Percentiles rank a stretch among this genome's conserved stretches.
These are phyloP conservation scores for Camelina neglecta DNA, from an alignment of 345 rosid species.

Conservation along the genomic window DNA sequence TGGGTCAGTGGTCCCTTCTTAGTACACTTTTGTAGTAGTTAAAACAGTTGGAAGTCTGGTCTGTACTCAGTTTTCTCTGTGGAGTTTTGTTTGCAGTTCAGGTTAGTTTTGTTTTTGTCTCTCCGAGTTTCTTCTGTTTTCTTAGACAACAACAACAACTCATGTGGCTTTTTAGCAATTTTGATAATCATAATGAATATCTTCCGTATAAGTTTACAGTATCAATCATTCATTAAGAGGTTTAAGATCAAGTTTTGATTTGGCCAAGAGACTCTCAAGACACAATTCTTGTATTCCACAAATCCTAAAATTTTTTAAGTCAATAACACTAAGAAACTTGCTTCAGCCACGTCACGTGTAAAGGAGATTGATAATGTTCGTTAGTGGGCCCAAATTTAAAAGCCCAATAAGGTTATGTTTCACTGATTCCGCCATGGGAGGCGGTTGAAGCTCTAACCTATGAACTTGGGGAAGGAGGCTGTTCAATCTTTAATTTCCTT, in stretches of 20 bases:
- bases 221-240: not conserved
- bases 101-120: slow-evolving; percentile 23
- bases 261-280: not conserved
- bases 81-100: slow-evolving; percentile 35
- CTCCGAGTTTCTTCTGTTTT: slow-evolving; percentile 1
- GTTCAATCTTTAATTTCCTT: not conserved
- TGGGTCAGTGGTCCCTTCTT: slow-evolving; percentile 32
- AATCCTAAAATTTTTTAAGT: no score
- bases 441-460: slow-evolving; percentile 10
- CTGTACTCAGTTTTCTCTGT: slow-evolving; percentile 42
- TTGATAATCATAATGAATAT: slow-evolving; percentile 39
- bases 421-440: slow-evolving; percentile 25
- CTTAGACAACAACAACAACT: slow-evolving; percentile 29
- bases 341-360: not conserved
- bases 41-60: slow-evolving; percentile 38
- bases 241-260: not conserved
- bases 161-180: slow-evolving; percentile 44
- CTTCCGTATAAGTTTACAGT: not conserved
- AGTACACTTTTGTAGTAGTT: slow-evolving; percentile 20
- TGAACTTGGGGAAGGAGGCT: slow-evolving; percentile 27
- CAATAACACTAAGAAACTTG: no score
- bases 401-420: slow-evolving; percentile 29
- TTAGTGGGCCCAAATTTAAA: not conserved
- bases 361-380: not conserved
- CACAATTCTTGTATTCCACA: not conserved